Percentiles rank a stretch among this genome's conserved stretches.
Conservation (phyloP, 164 flowering plant genomes). For the Paratinospora sagittata region DNA sequence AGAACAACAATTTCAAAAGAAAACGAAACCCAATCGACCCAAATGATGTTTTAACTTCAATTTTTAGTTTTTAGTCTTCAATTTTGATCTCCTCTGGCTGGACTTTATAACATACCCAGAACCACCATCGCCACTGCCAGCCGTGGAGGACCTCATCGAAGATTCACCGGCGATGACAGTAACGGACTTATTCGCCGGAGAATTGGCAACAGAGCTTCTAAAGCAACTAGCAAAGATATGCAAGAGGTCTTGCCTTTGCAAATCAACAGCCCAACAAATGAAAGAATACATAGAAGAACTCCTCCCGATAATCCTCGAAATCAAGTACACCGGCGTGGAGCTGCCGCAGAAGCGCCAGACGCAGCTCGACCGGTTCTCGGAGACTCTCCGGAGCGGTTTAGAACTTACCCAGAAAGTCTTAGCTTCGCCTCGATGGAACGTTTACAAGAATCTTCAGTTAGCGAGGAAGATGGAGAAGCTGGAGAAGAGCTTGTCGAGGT, state of each 20-base stretch:
- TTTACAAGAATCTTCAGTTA: conserved; percentile 16
- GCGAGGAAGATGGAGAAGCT: conserved; percentile 55
- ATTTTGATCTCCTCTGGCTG: no score
- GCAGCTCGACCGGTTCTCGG: conserved; percentile 46
- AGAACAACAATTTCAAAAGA: background rate
- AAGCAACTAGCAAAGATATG: conserved; percentile 35
- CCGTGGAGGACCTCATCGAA: background rate
- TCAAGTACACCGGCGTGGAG: conserved; percentile 71
- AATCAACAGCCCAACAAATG: conserved; percentile 43
- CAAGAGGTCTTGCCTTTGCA: conserved; percentile 31
- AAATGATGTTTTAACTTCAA: background rate
- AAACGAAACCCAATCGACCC: no score
- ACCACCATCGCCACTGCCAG: background rate
- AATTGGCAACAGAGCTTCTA: conserved; percentile 53
- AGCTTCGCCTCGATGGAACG: conserved; percentile 35
- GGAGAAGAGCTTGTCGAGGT: conserved; percentile 36
- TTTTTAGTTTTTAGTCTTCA: no score
- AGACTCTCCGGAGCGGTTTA: conserved; percentile 34
- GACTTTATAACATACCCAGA: no score
- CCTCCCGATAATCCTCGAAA: conserved; percentile 55
- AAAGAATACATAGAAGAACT: conserved; percentile 26
- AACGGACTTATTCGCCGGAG: conserved; percentile 44
- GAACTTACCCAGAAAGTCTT: conserved; percentile 32
- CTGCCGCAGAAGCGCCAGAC: conserved; percentile 43
- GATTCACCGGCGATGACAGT: conserved; percentile 12